Evolutionary conservation across 116 monocot species (phyloP), one percentile per base, ranked within the genome.

Genomic region (Phalaenopsis hybrid): DNA sequence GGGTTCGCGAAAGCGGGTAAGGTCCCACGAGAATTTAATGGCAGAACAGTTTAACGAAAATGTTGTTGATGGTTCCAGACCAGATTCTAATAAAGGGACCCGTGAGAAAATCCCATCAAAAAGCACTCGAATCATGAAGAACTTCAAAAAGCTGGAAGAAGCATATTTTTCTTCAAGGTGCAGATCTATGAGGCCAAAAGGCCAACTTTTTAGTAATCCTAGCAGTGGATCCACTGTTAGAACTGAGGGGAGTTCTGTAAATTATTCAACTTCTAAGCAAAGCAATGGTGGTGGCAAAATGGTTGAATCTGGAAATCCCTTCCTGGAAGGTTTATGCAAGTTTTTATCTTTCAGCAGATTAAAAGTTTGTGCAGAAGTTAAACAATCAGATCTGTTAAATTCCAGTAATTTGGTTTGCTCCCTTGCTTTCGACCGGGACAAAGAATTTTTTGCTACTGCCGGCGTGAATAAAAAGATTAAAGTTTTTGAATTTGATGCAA

Each of bases 391-490:
- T 81, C 58, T 99, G 50, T 79, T 95, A 37, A 95, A 84, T 70
- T 87, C 93, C 46, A 89, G 92, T 50, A 95, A 86, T 83, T 83
- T 99, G 81, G 89, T 99, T 4, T 99, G 99, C 81, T 95, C 94
- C 4, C 20, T 95, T 72, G 91, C 91, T 51, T 99, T 99, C 61
- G 99, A 99, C 81, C 89, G 99, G 2, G 99, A 99, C 68, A 91
- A 87, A 67, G 95, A 99, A 52, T 83, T 95, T 76, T 92, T 99
- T 79, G 99, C 99, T 63, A 91, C 93, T 70, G 95, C 95, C 34
- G 99, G 99, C 77, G 92, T 99, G 57, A 99, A 95, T 79, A 90
- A 74, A 77, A 99, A 95, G 75, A 99, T 99, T 25, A 95, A 99
- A 83, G 82, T 99, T 57, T 99, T 99, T 80, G 99, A 99, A 79